These are phyloP conservation scores for Aureobasidium lini DNA, from an alignment of 2,329 filamentous ascomycete genomes.

Conservation along the genomic window DNA sequence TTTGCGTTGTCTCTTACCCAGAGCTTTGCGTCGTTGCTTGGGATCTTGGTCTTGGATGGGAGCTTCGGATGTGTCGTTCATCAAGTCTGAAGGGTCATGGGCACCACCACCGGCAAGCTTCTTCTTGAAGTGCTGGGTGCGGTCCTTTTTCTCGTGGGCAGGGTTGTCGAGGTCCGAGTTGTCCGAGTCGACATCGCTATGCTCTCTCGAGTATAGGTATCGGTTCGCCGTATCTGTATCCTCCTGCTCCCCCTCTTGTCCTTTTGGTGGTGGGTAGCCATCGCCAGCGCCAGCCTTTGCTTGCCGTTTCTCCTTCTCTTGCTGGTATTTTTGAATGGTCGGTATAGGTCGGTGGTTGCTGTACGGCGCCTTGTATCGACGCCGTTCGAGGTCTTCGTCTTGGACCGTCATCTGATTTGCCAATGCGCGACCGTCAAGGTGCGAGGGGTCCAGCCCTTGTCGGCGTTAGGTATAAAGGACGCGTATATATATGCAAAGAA, in stretches of 20 bases:
- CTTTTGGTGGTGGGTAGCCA: not conserved
- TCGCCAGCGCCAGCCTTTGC: constrained; percentile 25
- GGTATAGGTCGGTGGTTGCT: constrained; percentile 38
- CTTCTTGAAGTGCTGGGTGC: constrained; percentile 13
- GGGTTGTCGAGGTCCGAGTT: constrained; percentile 16
- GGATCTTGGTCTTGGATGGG: constrained; percentile 31
- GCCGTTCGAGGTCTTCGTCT: constrained; percentile 34
- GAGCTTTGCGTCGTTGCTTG: constrained; percentile 40
- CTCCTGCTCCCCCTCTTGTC: constrained; percentile 20
- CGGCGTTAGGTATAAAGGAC: not conserved
- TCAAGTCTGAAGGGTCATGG: constrained; percentile 20
- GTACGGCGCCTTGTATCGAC: constrained; percentile 36
- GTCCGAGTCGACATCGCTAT: constrained; percentile 14
- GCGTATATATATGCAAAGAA: not conserved
- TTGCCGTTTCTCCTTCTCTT: constrained; percentile 37
- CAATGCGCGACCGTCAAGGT: constrained; percentile 4
- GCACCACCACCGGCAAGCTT: constrained; percentile 16
- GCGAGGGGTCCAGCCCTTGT: constrained; percentile 9
- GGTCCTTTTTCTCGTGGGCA: constrained; percentile 14
- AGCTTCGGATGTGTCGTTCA: constrained; percentile 40
- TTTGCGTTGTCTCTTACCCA: constrained; percentile 41
- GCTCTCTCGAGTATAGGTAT: constrained; percentile 19
- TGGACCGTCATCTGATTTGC: not conserved
- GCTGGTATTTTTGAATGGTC: constrained; percentile 39
- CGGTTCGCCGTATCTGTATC: constrained; percentile 26